phyloP scores from a whole-genome alignment of 441 rosid genomes.

The Gossypium aridum region DNA sequence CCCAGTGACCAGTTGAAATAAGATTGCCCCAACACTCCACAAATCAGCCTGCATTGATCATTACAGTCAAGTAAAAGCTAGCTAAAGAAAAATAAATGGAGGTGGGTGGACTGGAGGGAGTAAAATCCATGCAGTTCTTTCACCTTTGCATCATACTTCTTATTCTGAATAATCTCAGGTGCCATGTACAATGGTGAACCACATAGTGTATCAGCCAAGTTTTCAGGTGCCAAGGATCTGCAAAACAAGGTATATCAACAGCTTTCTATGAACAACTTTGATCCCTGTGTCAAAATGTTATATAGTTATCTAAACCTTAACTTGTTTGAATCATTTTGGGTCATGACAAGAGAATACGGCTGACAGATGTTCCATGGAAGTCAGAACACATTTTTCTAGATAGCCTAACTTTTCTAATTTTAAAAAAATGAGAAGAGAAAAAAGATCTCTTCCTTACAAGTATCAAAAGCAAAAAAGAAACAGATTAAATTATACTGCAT shows the following conservation, averaged over 20 bases:
- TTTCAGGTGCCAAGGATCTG: slow-evolving; percentile 64
- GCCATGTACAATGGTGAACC: slow-evolving; percentile 96
- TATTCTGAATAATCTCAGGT: slow-evolving; percentile 70
- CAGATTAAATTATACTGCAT: background rate
- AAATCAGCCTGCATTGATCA: slow-evolving; percentile 63
- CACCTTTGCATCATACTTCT: slow-evolving; percentile 89
- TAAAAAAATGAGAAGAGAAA: slow-evolving; percentile 1
- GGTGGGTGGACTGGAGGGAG: background rate
- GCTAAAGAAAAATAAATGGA: background rate
- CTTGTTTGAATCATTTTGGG: background rate
- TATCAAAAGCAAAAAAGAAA: slow-evolving; percentile 8
- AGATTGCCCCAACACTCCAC: slow-evolving; percentile 94
- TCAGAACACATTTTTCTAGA: background rate
- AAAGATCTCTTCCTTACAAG: background rate
- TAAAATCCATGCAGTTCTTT: slow-evolving; percentile 5
- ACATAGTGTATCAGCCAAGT: slow-evolving; percentile 65
- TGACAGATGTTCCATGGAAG: background rate
- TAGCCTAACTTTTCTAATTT: slow-evolving; percentile 8
- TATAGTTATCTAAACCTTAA: background rate
- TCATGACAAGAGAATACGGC: background rate
- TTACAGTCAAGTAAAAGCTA: slow-evolving; percentile 2
- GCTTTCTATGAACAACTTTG: background rate
- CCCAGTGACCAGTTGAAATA: slow-evolving; percentile 85
- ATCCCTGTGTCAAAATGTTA: background rate
- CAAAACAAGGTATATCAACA: background rate